phyloP scores from a whole-genome alignment of 1,139 yeast genomes.

The Candida albicans region DNA sequence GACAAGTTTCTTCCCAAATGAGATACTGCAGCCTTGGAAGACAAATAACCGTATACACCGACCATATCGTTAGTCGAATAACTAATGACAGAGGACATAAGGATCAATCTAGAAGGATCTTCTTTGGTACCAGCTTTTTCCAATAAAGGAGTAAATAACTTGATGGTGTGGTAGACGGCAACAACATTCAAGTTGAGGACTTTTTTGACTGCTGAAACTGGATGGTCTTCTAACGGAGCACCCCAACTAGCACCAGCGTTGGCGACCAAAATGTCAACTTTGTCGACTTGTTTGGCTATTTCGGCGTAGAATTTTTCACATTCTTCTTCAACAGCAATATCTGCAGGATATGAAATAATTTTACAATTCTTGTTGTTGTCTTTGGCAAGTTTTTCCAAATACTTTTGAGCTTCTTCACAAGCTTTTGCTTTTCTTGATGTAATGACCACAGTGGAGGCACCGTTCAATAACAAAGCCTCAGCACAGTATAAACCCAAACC shows the following conservation, averaged over 20 bases:
- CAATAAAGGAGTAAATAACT: conserved; percentile 59
- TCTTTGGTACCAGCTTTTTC: conserved; percentile 52
- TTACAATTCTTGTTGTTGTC: conserved; percentile 42
- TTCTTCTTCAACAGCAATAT: conserved; percentile 54
- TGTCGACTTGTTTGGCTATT: conserved; percentile 40
- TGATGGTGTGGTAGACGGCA: conserved; percentile 71
- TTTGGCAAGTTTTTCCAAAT: conserved; percentile 49
- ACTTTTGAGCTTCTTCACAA: conserved; percentile 57
- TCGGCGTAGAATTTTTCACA: conserved; percentile 46
- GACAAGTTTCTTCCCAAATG: conserved; percentile 70
- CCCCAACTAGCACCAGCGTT: conserved; percentile 89
- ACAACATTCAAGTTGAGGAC: conserved; percentile 64
- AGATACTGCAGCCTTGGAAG: conserved; percentile 77
- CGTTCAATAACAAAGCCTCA: conserved; percentile 61
- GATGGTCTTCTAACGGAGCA: conserved; percentile 60
- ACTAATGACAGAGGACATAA: conserved; percentile 65
- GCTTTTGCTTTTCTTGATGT: conserved; percentile 68
- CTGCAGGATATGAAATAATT: conserved; percentile 60
- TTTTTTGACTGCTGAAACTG: conserved; percentile 62
- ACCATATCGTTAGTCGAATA: conserved; percentile 45
- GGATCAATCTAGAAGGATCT: conserved; percentile 66
- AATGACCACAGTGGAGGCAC: conserved; percentile 63
- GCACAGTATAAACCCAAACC: conserved; percentile 75
- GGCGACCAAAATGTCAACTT: conserved; percentile 66
- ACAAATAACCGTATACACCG: conserved; percentile 68